These are phyloP conservation scores for Aspergillus sp. DNA, from an alignment of 2,329 filamentous ascomycete genomes.

Conservation along the genomic window DNA sequence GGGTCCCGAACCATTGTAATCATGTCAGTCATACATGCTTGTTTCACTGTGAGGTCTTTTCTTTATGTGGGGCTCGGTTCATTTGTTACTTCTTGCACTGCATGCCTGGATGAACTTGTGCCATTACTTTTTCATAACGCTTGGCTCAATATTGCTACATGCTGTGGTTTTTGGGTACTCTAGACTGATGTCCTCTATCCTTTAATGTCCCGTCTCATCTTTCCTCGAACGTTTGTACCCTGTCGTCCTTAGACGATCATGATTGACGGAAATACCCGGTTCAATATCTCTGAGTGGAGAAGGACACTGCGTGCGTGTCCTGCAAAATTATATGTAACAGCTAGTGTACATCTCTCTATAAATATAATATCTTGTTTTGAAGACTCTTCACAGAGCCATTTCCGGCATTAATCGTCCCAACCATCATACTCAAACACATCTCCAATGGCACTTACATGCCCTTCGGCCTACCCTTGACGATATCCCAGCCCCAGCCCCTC, in stretches of 20 bases:
- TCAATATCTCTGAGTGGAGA: constrained; percentile 25
- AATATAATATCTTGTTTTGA: constrained; percentile 17
- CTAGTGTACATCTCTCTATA: constrained; percentile 31
- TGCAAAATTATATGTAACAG: constrained; percentile 33
- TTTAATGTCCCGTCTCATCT: constrained; percentile 4
- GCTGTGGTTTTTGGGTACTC: background rate
- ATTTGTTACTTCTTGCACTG: background rate
- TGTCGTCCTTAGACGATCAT: constrained; percentile 6
- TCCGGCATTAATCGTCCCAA: background rate
- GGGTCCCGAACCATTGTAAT: background rate
- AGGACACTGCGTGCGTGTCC: constrained; percentile 12
- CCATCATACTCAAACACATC: background rate
- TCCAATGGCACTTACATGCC: constrained; percentile 21
- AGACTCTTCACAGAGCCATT: constrained; percentile 25
- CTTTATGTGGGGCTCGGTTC: background rate
- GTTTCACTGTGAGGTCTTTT: background rate
- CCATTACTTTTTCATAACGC: background rate
- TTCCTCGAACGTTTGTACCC: constrained; percentile 3
- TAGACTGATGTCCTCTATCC: background rate
- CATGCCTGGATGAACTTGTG: background rate
- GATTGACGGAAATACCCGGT: constrained; percentile 11
- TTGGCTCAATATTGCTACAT: background rate
- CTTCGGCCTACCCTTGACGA: constrained; percentile 70
- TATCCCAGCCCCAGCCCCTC: constrained; percentile 88
- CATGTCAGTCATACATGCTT: background rate